Base-by-base conservation (phyloP, 805 yeast genomes). In the Ogataea pilisensis region DNA sequence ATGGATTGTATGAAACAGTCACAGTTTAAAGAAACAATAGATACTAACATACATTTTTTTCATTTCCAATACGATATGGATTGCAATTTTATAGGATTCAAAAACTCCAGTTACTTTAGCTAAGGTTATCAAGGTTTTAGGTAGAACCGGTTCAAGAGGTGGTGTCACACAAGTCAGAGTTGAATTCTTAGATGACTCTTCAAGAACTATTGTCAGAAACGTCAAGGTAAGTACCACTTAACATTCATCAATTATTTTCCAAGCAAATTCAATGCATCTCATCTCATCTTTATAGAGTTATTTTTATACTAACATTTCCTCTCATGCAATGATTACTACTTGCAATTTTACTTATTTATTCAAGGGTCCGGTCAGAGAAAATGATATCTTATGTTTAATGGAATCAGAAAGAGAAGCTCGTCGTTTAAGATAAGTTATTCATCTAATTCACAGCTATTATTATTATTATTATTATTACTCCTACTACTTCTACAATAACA, bases 81-180 rank as follows among this genome's bases (percentile, higher is more conserved):
- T n/a, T n/a, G n/a, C 25, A 13, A 22, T 25, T 43, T 34, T 41
- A 35, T 37, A 68, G 80, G 80, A 74, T 64, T 68, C 78, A 55
- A 77, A 82, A 75, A 81, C 87, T 74, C 96, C 96, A 71, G 97
- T 91, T 68, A 93, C 96, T 80, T 87, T 91, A 76, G 99, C 98
- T 72, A 91, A 91, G 82, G 99, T 91, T 70, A 88, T 88, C 77
- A 93, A 91, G 81, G 98, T 91, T 73, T 82, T 91, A 76, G 98
- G 98, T 74, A 91, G 99, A 79, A 91, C 99, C 84, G 99, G 99
- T 73, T 91, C 99, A 73, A 91, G 98, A 80, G 98, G 98, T 85
- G 96, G 96, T 81, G 96, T 87, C 75, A 87, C 95, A 76, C 96
- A 87, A 76, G 96, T 88, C 75, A 87, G 96, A 75, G 96, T 87